Conservation (phyloP, 2,329 filamentous ascomycete species). For the Drechslerella stenobrocha region DNA sequence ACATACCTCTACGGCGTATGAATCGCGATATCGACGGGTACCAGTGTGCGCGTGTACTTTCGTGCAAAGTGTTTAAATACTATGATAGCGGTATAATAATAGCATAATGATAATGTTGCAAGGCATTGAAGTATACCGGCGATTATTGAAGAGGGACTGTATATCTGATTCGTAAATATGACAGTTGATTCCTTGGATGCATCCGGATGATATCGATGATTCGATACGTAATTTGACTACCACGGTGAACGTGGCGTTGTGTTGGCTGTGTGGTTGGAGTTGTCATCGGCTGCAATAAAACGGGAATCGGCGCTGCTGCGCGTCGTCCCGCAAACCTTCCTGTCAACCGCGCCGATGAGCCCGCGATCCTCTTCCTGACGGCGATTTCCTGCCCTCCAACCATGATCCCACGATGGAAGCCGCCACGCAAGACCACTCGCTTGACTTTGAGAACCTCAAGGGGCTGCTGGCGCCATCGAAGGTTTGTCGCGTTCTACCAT, state of each 20-base stretch:
- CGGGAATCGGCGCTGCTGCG: slow-evolving; percentile 24
- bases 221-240: no score
- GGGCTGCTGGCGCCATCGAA: slow-evolving; percentile 5
- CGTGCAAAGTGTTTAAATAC: no score
- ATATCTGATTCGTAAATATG: no score
- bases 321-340: slow-evolving; percentile 26
- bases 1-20: no score
- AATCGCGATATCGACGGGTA: no score
- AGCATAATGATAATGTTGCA: no score
- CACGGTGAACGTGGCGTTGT: not conserved
- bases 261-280: slow-evolving; percentile 13
- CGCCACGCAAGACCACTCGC: slow-evolving; percentile 19
- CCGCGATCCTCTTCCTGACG: slow-evolving; percentile 1
- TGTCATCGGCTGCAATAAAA: slow-evolving; percentile 5
- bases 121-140: no score
- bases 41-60: no score
- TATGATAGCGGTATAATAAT: no score
- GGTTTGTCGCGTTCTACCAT: slow-evolving; percentile 3
- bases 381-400: not conserved
- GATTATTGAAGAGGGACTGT: no score
- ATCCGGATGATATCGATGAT: no score
- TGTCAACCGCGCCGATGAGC: not conserved
- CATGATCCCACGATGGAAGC: slow-evolving; percentile 22
- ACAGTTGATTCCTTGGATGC: no score
- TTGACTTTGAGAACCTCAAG: slow-evolving; percentile 23